Percentiles rank a stretch among this genome's conserved stretches.
Conservation (phyloP, 2,329 filamentous ascomycete genomes). For the Didymella glomerata region DNA sequence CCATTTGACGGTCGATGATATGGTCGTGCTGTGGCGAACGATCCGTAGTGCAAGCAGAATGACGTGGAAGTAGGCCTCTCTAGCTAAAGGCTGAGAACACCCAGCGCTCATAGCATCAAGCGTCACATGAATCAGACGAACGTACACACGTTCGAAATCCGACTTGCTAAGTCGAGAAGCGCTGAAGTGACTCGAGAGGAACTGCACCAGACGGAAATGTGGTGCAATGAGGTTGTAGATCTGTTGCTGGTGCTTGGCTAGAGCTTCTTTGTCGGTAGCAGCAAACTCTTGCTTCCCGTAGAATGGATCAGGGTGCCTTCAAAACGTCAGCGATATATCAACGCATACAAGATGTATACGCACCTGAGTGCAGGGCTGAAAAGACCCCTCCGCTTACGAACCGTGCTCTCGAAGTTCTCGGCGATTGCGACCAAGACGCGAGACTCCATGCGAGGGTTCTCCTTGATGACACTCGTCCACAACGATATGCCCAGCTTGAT, state of each 20-base stretch:
- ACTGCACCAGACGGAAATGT: conserved; percentile 84
- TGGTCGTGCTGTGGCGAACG: conserved; percentile 72
- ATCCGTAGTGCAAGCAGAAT: conserved; percentile 83
- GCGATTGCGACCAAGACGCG: conserved; percentile 86
- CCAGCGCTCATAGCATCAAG: conserved; percentile 71
- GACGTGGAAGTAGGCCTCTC: conserved; percentile 91
- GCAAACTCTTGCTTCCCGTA: conserved; percentile 91
- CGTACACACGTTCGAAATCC: conserved; percentile 82
- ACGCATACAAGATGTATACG: conserved; percentile 36
- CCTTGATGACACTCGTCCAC: conserved; percentile 96
- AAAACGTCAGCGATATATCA: conserved; percentile 40
- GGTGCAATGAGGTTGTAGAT: conserved; percentile 86
- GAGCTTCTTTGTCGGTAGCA: conserved; percentile 79
- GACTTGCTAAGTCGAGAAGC: conserved; percentile 85
- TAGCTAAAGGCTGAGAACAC: conserved; percentile 82
- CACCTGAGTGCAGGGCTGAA: conserved; percentile 77
- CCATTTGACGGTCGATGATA: conserved; percentile 74
- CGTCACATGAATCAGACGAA: conserved; percentile 81
- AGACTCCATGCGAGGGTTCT: conserved; percentile 88
- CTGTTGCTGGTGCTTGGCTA: conserved; percentile 78
- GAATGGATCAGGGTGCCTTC: conserved; percentile 80
- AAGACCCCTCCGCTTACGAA: conserved; percentile 78
- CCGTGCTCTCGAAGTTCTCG: conserved; percentile 87
- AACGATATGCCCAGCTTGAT: conserved; percentile 95
- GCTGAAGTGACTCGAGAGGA: conserved; percentile 93